Base-by-base conservation (phyloP, 495 filamentous ascomycete genomes). In the Aspergillus sclerotioniger region DNA sequence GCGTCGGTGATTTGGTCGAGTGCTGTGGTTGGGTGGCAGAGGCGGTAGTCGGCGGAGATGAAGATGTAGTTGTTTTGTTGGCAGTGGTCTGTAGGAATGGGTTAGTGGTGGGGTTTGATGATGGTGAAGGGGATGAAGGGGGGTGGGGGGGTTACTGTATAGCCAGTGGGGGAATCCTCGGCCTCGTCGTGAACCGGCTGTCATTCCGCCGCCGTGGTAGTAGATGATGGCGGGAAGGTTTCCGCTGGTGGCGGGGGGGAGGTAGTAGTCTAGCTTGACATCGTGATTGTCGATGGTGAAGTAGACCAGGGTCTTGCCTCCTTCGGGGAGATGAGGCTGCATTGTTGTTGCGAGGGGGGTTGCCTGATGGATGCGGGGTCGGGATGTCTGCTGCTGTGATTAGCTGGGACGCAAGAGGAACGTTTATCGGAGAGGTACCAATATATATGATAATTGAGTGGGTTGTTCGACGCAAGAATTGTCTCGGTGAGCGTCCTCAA, bases 191-290 rank as follows among this genome's bases (percentile, higher is more conserved):
- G 63, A 68, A 3, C 72, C 72, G 0, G 66, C 66, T 3, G 71
- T 68, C 62, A 74, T 70, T 0, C 71, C 72, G 12, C 72, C 72
- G 9, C 71, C 72, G 41, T 75, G 72, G 49, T 73, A 72, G 63
- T 68, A 70, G 51, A 75, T 64, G 2, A 75, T 53, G 2, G 72
- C 67, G 15, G 71, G 68, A 1, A 70, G 60, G 31, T 53, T 41
- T 4, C 62, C 68, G 15, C 31, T 46, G 8, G 50, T 31, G 3
- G 8, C 50, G 19, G 7, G 48, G 9, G 68, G 68, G 2, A 67
- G 19, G 47, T 65, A 71, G 44, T 71, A 69, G 51, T 73, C 71
- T 21, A 75, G 53, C 37, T 68, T 62, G 53, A 72, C 63, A 15
- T 71, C 62, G 51, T 77, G 67, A 20, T 61, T 58, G 32, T 67